Conservation (phyloP, 805 yeast genomes). For the Lachancea nothofagi region DNA sequence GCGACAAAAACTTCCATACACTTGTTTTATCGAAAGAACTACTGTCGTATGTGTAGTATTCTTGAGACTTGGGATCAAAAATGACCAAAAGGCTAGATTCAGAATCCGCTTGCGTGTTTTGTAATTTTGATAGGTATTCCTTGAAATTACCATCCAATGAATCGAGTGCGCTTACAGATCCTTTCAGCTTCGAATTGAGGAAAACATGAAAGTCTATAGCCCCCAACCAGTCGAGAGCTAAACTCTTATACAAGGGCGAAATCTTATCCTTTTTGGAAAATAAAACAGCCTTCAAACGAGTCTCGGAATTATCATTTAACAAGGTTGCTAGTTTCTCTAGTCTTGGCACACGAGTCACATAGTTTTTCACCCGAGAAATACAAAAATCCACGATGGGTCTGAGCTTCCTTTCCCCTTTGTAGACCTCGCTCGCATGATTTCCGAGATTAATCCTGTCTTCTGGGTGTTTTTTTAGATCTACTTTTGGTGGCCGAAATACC, state of each 20-base stretch:
- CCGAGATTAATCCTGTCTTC: constrained; percentile 11
- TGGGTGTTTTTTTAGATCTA: constrained; percentile 25
- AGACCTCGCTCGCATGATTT: constrained; percentile 49
- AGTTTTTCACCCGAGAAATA: constrained; percentile 57
- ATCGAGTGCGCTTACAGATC: constrained; percentile 2
- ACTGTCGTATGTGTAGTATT: constrained; percentile 17
- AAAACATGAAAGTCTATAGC: constrained; percentile 43
- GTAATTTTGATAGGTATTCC: constrained; percentile 14
- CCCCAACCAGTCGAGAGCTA: constrained; percentile 66
- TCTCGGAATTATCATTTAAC: constrained; percentile 11
- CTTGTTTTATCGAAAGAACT: constrained; percentile 19
- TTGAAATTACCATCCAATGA: constrained; percentile 23
- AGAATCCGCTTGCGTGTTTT: constrained; percentile 15
- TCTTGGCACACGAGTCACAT: constrained; percentile 47
- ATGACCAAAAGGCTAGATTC: constrained; percentile 19
- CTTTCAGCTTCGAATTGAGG: constrained; percentile 28
- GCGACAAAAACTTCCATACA: constrained; percentile 22
- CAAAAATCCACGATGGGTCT: constrained; percentile 51
- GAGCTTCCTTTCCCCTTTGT: constrained; percentile 56
- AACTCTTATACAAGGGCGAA: constrained; percentile 53
- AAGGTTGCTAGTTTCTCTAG: constrained; percentile 31
- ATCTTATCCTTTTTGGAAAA: constrained; percentile 45
- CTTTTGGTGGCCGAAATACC: constrained; percentile 79
- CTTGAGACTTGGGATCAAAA: constrained; percentile 20
- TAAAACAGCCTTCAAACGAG: constrained; percentile 43